Percentiles rank a stretch among this genome's conserved stretches.
Evolutionary conservation across 2,329 filamentous ascomycete species (phyloP).

Genomic region (Niveomyces coronatus): DNA sequence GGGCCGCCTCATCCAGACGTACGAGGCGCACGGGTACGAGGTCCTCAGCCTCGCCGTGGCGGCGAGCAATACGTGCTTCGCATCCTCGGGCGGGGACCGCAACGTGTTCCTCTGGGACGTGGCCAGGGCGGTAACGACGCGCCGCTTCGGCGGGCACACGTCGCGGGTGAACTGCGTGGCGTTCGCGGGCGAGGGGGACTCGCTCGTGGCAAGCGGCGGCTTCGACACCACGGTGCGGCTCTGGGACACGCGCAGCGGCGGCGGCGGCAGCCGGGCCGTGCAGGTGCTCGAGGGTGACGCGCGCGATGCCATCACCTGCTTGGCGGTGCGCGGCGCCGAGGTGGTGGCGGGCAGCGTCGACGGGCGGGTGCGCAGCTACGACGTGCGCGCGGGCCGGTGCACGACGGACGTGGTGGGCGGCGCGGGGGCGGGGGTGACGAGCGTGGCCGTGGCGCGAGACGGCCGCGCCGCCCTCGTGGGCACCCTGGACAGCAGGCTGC

Average conservation of each 20-base stretch:
- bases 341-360: conserved; percentile 75
- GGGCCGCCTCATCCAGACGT: conserved; percentile 70
- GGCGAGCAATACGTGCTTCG: conserved; percentile 72
- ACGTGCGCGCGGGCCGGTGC: conserved; percentile 64
- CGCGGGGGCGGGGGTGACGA: conserved; percentile 63
- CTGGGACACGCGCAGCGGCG: conserved; percentile 55
- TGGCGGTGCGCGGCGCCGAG: conserved; percentile 39
- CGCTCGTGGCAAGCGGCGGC: conserved; percentile 60
- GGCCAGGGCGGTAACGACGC: conserved; percentile 62
- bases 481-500: conserved; percentile 63
- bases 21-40: conserved; percentile 83
- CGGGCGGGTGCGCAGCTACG: conserved; percentile 71
- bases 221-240: conserved; percentile 67
- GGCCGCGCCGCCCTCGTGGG: conserved; percentile 66
- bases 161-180: conserved; percentile 67
- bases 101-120: conserved; percentile 94
- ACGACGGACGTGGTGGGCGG: conserved; percentile 61
- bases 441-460: conserved; percentile 58
- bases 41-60: conserved; percentile 72
- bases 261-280: conserved; percentile 53
- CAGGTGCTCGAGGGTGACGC: conserved; percentile 67
- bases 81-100: conserved; percentile 81
- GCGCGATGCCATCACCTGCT: conserved; percentile 52
- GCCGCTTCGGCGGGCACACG: conserved; percentile 65
- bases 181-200: conserved; percentile 68